Conservation (phyloP, 202 grass and related monocot genomes). For the Digitaria exilis region DNA sequence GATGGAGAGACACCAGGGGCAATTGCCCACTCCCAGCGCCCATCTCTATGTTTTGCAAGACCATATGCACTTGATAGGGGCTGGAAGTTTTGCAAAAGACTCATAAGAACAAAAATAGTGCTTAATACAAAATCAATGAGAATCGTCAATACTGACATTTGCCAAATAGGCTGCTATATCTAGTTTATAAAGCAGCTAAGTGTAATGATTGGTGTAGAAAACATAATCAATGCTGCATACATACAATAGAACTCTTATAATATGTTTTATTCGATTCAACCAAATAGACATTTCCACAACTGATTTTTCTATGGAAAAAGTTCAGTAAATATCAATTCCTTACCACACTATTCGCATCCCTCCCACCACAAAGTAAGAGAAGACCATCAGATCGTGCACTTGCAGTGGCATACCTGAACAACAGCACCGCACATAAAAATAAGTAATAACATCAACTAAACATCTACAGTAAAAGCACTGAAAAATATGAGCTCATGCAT, state of each 20-base stretch:
- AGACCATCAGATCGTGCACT: conserved; percentile 99
- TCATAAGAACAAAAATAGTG: conserved; percentile 10
- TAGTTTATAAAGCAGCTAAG: not conserved
- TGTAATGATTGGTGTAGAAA: not conserved
- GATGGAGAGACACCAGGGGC: conserved; percentile 98
- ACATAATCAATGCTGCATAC: not conserved
- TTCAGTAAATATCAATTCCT: conserved; percentile 22
- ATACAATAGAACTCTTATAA: conserved; percentile 1
- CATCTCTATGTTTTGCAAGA: conserved; percentile 98
- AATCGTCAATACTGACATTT: conserved; percentile 9
- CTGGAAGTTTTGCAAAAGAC: conserved; percentile 44
- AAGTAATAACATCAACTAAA: conserved; percentile 7
- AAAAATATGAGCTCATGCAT: conserved; percentile 37
- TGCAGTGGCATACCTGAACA: conserved; percentile 97
- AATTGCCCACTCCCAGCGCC: conserved; percentile 99
- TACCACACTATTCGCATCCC: conserved; percentile 98
- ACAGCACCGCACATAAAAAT: conserved; percentile 34
- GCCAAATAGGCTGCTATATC: not conserved
- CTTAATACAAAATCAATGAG: not conserved
- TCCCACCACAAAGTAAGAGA: conserved; percentile 95
- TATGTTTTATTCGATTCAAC: not conserved
- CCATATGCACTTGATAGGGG: conserved; percentile 96
- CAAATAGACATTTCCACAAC: conserved; percentile 28
- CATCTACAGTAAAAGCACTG: conserved; percentile 32
- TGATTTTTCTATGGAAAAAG: not conserved